Evolutionary conservation across 345 rosid species (phyloP).

Genomic region (Heritiera littoralis): DNA sequence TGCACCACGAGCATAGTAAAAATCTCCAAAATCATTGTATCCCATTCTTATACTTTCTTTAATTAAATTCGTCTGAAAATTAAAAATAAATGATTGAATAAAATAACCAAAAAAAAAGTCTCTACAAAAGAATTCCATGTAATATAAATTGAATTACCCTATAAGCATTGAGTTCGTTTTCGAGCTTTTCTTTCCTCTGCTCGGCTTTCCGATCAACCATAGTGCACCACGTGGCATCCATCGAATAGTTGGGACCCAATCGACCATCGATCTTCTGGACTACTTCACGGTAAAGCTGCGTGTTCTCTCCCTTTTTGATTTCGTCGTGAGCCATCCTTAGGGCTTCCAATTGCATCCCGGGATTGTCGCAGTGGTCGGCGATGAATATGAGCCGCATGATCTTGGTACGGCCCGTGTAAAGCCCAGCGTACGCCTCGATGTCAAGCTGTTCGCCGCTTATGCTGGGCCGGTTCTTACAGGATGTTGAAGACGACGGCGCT

Average conservation of each 20-base stretch:
- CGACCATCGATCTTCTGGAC: constrained; percentile 68
- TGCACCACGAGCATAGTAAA: constrained; percentile 80
- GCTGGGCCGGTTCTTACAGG: constrained; percentile 52
- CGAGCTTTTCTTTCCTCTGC: constrained; percentile 82
- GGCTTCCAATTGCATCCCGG: constrained; percentile 75
- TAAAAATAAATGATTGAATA: background rate
- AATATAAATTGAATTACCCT: constrained; percentile 46
- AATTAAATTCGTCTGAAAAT: constrained; percentile 85
- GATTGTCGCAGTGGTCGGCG: constrained; percentile 69
- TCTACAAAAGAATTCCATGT: background rate
- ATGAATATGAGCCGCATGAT: constrained; percentile 80
- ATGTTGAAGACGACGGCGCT: constrained; percentile 7
- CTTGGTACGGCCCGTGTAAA: constrained; percentile 87
- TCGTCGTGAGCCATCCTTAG: constrained; percentile 93
- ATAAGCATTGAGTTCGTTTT: constrained; percentile 91
- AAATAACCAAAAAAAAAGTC: background rate
- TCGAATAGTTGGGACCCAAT: constrained; percentile 60
- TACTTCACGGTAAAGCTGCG: constrained; percentile 76
- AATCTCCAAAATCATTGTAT: constrained; percentile 96
- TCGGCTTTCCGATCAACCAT: constrained; percentile 74
- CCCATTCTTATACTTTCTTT: constrained; percentile 99
- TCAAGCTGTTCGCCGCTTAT: constrained; percentile 90
- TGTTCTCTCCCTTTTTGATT: constrained; percentile 93
- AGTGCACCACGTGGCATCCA: constrained; percentile 79
- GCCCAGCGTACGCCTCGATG: constrained; percentile 88